Base-by-base conservation (phyloP, 2,329 filamentous ascomycete species). In the Pseudocercospora fijiensis region DNA sequence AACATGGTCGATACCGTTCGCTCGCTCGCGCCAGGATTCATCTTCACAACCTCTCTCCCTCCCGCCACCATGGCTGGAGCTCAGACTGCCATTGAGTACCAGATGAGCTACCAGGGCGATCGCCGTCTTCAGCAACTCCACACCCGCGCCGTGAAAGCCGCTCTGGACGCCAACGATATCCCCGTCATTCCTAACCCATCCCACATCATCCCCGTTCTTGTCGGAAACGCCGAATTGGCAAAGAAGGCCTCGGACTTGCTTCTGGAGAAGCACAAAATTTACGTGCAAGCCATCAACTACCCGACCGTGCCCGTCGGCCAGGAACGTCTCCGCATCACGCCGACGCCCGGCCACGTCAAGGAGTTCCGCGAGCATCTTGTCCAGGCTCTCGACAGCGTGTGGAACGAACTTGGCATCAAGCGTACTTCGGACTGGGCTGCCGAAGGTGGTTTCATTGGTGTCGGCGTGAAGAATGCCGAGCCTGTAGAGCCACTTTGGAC, bases 201-300 rank as follows among this genome's bases (percentile, higher is more conserved):
- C 57, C 95, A 99, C 81, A 99, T 99, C 74, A 85, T 99, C 58
- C 95, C 95, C 3, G 86, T 98, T 60, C 85, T 99, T 11, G 94
- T 99, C 57, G 95, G 95, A 64, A 95, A 96, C 74, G 95, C 95
- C 53, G 93, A 95, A 78, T 82, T 96, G 45, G 95, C 95, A 64
- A 97, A 95, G 83, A 84, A 89, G 71, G 95, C 95, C 7, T 96
- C 91, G 24, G 95, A 99, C 76, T 87, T 96, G 82, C 87, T 99
- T 22, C 85, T 99, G 13, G 88, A 90, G 70, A 90, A 96, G 70
- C 90, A 96, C 82, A 86, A 88, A 66, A 97, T 99, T 76, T 99
- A 99, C 76, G 95, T 99, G 26, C 95, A 99, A 80, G 92, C 92
- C 61, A 98, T 99, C 85, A 99, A 99, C 82, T 98, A 98, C 80